These are phyloP conservation scores for Tulasnella sp. DNA, from an alignment of 768 basidiomycete species.

Conservation along the genomic window DNA sequence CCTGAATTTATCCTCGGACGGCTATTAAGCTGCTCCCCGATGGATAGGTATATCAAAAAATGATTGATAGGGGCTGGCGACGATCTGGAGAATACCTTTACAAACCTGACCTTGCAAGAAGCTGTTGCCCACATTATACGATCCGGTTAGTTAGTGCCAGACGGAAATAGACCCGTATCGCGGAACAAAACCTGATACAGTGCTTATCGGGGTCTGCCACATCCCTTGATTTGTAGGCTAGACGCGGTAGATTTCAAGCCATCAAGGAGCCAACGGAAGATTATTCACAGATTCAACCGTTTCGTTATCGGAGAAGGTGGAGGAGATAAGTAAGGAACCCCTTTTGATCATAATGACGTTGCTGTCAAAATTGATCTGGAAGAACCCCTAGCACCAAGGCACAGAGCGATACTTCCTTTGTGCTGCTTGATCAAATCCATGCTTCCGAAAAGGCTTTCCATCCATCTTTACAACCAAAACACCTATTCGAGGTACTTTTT, in stretches of 20 bases:
- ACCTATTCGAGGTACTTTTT: slow-evolving; percentile 46
- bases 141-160: slow-evolving; percentile 47
- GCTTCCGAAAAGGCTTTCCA: slow-evolving; percentile 35
- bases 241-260: slow-evolving; percentile 54
- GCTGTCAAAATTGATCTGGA: not conserved
- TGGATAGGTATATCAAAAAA: slow-evolving; percentile 64
- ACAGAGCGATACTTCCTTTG: slow-evolving; percentile 17
- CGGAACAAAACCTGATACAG: not conserved
- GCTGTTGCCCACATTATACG: slow-evolving; percentile 92
- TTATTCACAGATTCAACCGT: slow-evolving; percentile 66
- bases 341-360: not conserved
- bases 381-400: slow-evolving; percentile 14
- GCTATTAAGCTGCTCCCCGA: too few relatives aligned
- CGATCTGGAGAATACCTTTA: slow-evolving; percentile 76
- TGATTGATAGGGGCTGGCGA: slow-evolving; percentile 80
- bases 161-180: slow-evolving; percentile 16
- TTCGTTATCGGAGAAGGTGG: slow-evolving; percentile 40
- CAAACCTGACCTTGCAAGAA: slow-evolving; percentile 64
- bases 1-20: not conserved
- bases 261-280: slow-evolving; percentile 60
- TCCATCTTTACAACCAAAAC: slow-evolving; percentile 25
- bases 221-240: slow-evolving; percentile 33
- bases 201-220: not conserved
- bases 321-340: slow-evolving; percentile 18
- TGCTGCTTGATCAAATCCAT: slow-evolving; percentile 31